These are phyloP conservation scores for Pleurotus tuoliensis DNA, from an alignment of 768 basidiomycete genomes.

Conservation along the genomic window DNA sequence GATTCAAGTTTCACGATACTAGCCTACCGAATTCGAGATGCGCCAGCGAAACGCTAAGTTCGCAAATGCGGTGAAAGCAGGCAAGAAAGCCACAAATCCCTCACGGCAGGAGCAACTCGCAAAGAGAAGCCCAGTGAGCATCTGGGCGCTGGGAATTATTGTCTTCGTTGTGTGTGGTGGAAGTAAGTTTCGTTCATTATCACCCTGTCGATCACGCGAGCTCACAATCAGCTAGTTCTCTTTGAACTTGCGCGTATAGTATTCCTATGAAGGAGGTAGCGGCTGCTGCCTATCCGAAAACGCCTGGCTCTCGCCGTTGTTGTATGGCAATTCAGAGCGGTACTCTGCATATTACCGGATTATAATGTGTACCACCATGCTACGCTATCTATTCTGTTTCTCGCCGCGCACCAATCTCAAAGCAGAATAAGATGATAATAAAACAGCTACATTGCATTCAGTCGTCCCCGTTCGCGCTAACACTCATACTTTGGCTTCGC, in stretches of 20 bases:
- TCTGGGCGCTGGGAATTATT: conserved; percentile 71
- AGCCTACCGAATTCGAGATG: conserved; percentile 84
- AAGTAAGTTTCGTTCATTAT: conserved; percentile 40
- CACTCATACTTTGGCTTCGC: conserved; percentile 59
- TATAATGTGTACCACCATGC: conserved; percentile 7
- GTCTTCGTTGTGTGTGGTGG: conserved; percentile 79
- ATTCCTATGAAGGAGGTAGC: conserved; percentile 45
- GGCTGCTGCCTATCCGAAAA: neutral
- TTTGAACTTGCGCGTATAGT: conserved; percentile 68
- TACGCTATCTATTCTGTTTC: conserved; percentile 3
- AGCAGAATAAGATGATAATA: neutral
- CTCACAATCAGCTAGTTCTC: conserved; percentile 43
- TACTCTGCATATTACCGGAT: conserved; percentile 1
- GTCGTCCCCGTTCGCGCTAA: conserved; percentile 54
- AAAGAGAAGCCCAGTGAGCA: conserved; percentile 70
- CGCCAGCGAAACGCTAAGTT: conserved; percentile 80
- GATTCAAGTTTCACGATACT: neutral
- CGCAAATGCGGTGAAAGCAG: conserved; percentile 64
- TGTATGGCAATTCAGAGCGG: neutral
- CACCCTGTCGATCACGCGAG: neutral
- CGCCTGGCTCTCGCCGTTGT: neutral
- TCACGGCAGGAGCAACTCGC: conserved; percentile 69
- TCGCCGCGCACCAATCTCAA: neutral
- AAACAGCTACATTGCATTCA: conserved; percentile 23
- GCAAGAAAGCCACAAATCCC: conserved; percentile 71